Base-by-base conservation (phyloP, 2,329 filamentous ascomycete genomes). In the Apiospora marii region DNA sequence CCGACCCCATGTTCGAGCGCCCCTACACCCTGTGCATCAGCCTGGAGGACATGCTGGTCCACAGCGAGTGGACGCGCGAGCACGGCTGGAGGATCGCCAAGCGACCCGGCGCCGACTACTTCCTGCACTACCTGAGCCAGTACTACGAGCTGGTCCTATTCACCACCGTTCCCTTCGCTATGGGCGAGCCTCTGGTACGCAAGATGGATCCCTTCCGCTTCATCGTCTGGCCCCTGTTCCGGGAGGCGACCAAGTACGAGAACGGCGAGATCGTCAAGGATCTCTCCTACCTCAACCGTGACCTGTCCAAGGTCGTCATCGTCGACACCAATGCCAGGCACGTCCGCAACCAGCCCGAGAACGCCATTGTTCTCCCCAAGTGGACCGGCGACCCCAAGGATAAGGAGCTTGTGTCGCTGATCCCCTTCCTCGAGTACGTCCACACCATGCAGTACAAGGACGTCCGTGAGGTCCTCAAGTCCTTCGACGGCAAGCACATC, bases 61-160 rank as follows among this genome's bases (percentile, higher is more conserved):
- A 98, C 85, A 97, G 94, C 80, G 94, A 98, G 81, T 99, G 96
- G 96, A 90, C 91, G 34, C 91, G 96, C 72, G 94, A 98, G 81
- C 93, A 98, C 80, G 96, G 96, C 73, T 99, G 96, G 95, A 91
- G 96, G 77, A 89, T 97, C 74, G 96, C 96, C 41, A 99, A 99
- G 86, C 91, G 96, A 69, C 96, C 96, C 48, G 96, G 96, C 67
- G 90, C 97, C 74, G 96, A 99, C 85, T 99, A 99, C 86, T 99
- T 99, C 86, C 86, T 99, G 75, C 94, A 94, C 80, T 99, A 99
- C 83, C 89, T 99, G 68, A 96, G 94, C 84, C 95, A 98, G 83
- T 98, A 99, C 88, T 99, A 98, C 81, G 96, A 99, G 83, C 88
- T 99, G 71, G 96, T 98, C 70, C 91, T 99, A 75, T 99, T 98